phyloP scores from a whole-genome alignment of 495 filamentous ascomycete genomes.

The Talaromyces liani region DNA sequence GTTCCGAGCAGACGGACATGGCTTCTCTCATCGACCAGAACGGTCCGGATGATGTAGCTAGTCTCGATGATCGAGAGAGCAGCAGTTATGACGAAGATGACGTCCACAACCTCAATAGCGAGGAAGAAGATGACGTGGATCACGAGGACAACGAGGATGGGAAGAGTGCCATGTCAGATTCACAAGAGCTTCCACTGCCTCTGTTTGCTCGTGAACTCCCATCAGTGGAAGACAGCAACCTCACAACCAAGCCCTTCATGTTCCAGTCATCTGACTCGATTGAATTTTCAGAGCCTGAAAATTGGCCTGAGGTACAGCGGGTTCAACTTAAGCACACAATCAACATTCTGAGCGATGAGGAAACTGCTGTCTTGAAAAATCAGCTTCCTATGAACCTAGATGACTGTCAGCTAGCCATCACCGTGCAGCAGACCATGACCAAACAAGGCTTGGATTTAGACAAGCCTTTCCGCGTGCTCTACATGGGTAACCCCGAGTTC shows the following conservation, averaged over 20 bases:
- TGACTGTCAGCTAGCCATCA: constrained; percentile 38
- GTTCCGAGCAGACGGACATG: constrained; percentile 37
- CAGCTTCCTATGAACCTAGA: constrained; percentile 22
- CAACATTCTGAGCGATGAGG: constrained; percentile 45
- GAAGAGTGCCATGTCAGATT: constrained; percentile 27
- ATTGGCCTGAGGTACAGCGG: constrained; percentile 40
- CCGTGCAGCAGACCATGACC: constrained; percentile 67
- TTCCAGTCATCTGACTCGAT: constrained; percentile 38
- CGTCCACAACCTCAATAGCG: constrained; percentile 25
- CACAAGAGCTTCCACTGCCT: constrained; percentile 32
- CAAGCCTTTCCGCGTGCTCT: constrained; percentile 63
- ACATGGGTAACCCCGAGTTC: constrained; percentile 54
- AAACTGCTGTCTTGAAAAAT: constrained; percentile 40
- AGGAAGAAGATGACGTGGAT: constrained; percentile 20
- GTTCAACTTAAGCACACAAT: constrained; percentile 60
- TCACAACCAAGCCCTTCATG: constrained; percentile 34
- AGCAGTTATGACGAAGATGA: constrained; percentile 28
- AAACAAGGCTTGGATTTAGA: constrained; percentile 52
- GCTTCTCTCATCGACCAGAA: constrained; percentile 39
- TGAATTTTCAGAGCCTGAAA: constrained; percentile 54
- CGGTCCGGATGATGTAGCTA: constrained; percentile 39
- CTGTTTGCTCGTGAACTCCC: constrained; percentile 27
- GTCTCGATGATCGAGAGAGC: constrained; percentile 36
- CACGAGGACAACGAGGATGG: constrained; percentile 24
- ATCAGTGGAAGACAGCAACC: constrained; percentile 34